Evolutionary conservation across 805 yeast species (phyloP).

Genomic region (Hermanozyma aechmeae): DNA sequence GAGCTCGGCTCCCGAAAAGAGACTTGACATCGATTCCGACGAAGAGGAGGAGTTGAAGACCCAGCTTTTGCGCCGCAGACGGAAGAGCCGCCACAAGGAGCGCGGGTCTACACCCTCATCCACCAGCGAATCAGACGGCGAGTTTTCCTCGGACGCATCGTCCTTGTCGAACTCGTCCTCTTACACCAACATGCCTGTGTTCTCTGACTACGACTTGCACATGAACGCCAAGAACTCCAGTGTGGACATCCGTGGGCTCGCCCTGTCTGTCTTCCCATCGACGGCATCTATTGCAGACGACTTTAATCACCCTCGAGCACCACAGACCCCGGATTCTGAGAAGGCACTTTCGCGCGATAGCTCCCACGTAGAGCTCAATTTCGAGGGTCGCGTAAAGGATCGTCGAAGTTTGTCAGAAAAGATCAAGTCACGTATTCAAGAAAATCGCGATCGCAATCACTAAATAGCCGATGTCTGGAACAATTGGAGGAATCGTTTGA

Average conservation of each 20-base stretch:
- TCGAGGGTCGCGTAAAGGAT: slow-evolving; percentile 7
- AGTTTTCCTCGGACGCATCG: no score
- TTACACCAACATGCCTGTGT: slow-evolving; percentile 55
- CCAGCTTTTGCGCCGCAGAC: slow-evolving; percentile 35
- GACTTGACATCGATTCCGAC: slow-evolving; percentile 33
- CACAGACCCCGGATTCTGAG: slow-evolving; percentile 3
- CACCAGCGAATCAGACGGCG: no score
- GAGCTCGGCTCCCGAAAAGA: slow-evolving; percentile 17
- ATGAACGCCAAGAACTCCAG: slow-evolving; percentile 14
- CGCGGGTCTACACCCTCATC: no score
- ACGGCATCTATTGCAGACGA: slow-evolving; percentile 25
- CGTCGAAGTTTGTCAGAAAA: slow-evolving; percentile 16
- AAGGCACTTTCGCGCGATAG: slow-evolving; percentile 12
- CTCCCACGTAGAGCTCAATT: slow-evolving; percentile 27
- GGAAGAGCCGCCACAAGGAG: no score
- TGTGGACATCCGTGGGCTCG: slow-evolving; percentile 6
- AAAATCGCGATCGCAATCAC: slow-evolving; percentile 18
- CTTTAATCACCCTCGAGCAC: slow-evolving; percentile 9
- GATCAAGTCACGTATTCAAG: slow-evolving; percentile 27
- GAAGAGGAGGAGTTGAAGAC: slow-evolving; percentile 44
- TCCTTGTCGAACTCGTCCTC: slow-evolving; percentile 23
- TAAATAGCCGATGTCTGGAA: not conserved
- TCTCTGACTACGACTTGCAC: slow-evolving; percentile 40
- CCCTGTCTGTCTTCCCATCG: slow-evolving; percentile 18
- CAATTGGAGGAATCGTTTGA: not conserved